Base-by-base conservation (phyloP, 345 rosid genomes). In the Excoecaria cochinchinensis region DNA sequence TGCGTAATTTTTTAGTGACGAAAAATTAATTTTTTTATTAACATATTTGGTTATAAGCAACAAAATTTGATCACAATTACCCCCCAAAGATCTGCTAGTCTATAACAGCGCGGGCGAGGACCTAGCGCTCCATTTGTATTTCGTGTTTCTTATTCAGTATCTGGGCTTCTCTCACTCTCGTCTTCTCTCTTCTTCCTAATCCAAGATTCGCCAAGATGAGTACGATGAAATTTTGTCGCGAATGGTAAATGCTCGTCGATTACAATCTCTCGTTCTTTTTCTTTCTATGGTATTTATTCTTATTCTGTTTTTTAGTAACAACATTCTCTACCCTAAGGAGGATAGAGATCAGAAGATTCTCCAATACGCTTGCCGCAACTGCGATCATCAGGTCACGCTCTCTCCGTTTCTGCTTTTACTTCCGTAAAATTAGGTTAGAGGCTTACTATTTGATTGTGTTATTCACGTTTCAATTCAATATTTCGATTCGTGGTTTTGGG, bases 181-280 rank as follows among this genome's bases (percentile, higher is more conserved):
- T 38, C 0, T 22, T 38, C 15, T 31, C 22, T 8, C 36, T 3
- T 22, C 51, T 53, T 58, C 31, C 52, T 21, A 36, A 53, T 19
- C 66, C 14, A 44, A 65, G 42, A 59, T 39, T 63, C 8, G 56
- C 52, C 42, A 85, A 84, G 79, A 91, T 91, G 97, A 91, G 94
- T 88, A 90, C 97, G 7, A 91, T 90, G 94, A 91, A 91, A 48
- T 91, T 90, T 82, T 91, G 94, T 84, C 91, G 94, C 14, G 97
- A 91, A 83, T 91, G 97, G 97, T 91, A 58, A 69, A n/a, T 56
- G 3, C 52, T 71, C 4, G 4, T 78, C 63, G 5, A 50, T 62
- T 38, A 0, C 24, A 51, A 58, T 55, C 58, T 40, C 56, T 64
- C n/a, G 0, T 75, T 8, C 13, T 11, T 16, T 42, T 6, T 17